phyloP scores from a whole-genome alignment of 495 filamentous ascomycete genomes.

The Penicillium canescens region DNA sequence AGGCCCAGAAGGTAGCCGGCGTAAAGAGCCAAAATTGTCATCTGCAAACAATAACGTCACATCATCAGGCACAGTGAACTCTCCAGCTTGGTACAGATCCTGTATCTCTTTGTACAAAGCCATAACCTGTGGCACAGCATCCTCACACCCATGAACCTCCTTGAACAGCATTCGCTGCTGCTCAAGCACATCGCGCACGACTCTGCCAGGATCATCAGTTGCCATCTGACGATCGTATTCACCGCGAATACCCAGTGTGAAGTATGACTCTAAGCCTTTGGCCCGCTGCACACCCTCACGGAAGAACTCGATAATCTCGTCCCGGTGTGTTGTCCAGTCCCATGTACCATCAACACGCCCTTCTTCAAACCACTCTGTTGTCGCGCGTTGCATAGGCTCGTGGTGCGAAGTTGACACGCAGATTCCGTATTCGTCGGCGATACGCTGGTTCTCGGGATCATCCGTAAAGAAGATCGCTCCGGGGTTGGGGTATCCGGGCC shows the following conservation, averaged over 20 bases:
- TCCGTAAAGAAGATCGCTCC: slow-evolving; percentile 69
- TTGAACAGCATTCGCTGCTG: slow-evolving; percentile 56
- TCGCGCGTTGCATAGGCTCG: slow-evolving; percentile 71
- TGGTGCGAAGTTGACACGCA: slow-evolving; percentile 73
- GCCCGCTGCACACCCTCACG: slow-evolving; percentile 63
- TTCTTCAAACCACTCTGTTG: slow-evolving; percentile 62
- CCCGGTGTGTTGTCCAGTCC: slow-evolving; percentile 67
- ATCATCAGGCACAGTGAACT: slow-evolving; percentile 65
- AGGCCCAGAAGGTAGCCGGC: slow-evolving; percentile 60
- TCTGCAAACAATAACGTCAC: slow-evolving; percentile 75
- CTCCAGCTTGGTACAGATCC: slow-evolving; percentile 62
- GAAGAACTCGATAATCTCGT: slow-evolving; percentile 65
- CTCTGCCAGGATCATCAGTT: slow-evolving; percentile 56
- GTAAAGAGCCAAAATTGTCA: slow-evolving; percentile 74
- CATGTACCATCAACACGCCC: slow-evolving; percentile 58
- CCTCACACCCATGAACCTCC: slow-evolving; percentile 51
- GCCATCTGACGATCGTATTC: slow-evolving; percentile 63
- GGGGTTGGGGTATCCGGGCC: slow-evolving; percentile 39
- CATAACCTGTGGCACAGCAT: slow-evolving; percentile 70
- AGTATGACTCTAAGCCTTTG: slow-evolving; percentile 62
- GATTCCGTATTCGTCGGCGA: slow-evolving; percentile 71
- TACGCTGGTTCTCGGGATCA: slow-evolving; percentile 63
- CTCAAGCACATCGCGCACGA: slow-evolving; percentile 58
- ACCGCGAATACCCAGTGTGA: slow-evolving; percentile 75
- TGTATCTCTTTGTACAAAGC: slow-evolving; percentile 73